Base-by-base conservation (phyloP, 2,329 filamentous ascomycete genomes). In the Trematosphaeria pertusa region DNA sequence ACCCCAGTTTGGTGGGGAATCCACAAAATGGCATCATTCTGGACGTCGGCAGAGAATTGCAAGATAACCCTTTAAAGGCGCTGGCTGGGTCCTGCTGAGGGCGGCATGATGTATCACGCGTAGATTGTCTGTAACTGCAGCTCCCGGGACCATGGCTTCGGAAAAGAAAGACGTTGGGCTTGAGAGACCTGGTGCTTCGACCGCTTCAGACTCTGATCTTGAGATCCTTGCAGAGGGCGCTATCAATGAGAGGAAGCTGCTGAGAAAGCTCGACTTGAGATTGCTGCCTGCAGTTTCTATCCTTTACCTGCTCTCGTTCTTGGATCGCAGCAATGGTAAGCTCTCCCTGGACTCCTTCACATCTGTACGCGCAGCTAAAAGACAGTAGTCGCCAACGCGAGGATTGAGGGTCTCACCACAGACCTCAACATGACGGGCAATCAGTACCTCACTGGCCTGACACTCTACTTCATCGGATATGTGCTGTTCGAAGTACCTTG, bases 371-470 rank as follows among this genome's bases (percentile, higher is more conserved):
- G 7, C 8, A 28, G 24, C 24, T 10, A 17, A 8, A 61, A 32
- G 34, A 19, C 11, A 15, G 0, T 37, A 69, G 64, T 72, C 47
- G 65, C 61, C 20, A 87, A 83, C 76, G 75, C 67, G 34, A 67
- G 70, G 18, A 65, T 77, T 22, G 69, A 73, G 44, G 69, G 71
- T 5, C 57, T 73, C 1, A 65, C 55, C 0, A 52, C 39, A 9
- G 64, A 70, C 33, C 41, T 70, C 4, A 15, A 53, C 0, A 69
- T 74, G 64, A 71, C 69, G 1, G 69, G 68, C 0, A 69, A 72
- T 45, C 77, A 87, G 55, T 88, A 89, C 46, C 73, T 88, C 1
- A 85, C 81, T 0, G 83, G 84, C 1, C 62, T 88, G 31, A 88
- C 85, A 0, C 65, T 88, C 0, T 89, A 87, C 65, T 89, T 89